phyloP scores from a whole-genome alignment of 2,329 filamentous ascomycete species.

The Exophiala spinifera region DNA sequence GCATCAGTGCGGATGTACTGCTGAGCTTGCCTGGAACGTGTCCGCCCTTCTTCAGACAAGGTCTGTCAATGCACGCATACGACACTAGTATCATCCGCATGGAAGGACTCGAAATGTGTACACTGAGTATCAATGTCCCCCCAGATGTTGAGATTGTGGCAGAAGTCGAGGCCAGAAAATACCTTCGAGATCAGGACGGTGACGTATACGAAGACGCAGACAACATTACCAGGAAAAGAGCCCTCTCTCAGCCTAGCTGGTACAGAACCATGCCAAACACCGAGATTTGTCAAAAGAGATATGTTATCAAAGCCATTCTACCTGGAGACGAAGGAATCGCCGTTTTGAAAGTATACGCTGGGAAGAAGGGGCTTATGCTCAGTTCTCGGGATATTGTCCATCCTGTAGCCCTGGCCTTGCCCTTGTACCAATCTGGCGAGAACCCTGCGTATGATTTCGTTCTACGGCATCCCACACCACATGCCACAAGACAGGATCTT shows the following conservation, averaged over 20 bases:
- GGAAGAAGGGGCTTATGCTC: conserved; percentile 93
- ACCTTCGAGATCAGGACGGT: conserved; percentile 78
- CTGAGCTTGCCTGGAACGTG: conserved; percentile 82
- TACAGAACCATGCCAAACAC: conserved; percentile 55
- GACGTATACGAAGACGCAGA: conserved; percentile 94
- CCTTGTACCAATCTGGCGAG: conserved; percentile 82
- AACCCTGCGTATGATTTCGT: conserved; percentile 95
- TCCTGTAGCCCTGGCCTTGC: conserved; percentile 82
- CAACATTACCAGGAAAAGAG: conserved; percentile 70
- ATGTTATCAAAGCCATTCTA: conserved; percentile 87
- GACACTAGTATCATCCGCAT: conserved; percentile 83
- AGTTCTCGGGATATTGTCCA: conserved; percentile 96
- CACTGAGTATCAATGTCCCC: conserved; percentile 83
- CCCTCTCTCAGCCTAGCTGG: conserved; percentile 90
- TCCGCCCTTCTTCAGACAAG: conserved; percentile 82
- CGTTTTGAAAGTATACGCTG: conserved; percentile 85
- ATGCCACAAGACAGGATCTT: conserved; percentile 94
- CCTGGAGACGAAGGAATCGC: conserved; percentile 90
- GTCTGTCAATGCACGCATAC: conserved; percentile 77
- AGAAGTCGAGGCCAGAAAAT: conserved; percentile 82
- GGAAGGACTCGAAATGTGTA: conserved; percentile 89
- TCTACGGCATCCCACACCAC: conserved; percentile 87
- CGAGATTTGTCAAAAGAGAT: conserved; percentile 64
- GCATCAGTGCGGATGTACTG: conserved; percentile 79
- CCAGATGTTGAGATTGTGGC: conserved; percentile 87